These are phyloP conservation scores for Carnegiea gigantea DNA, from an alignment of 179 eudicot genomes.

Conservation along the genomic window DNA sequence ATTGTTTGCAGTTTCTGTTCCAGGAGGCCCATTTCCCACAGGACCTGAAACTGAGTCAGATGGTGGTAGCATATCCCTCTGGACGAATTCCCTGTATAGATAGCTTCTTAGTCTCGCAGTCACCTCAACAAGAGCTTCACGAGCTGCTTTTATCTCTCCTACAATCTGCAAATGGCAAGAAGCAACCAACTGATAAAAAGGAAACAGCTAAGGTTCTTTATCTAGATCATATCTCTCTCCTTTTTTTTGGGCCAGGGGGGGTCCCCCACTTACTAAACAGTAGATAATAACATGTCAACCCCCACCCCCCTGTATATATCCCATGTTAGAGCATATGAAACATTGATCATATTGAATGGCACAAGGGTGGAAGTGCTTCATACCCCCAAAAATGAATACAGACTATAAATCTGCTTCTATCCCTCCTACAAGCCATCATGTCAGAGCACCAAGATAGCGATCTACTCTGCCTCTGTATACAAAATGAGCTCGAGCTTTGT, in stretches of 20 bases:
- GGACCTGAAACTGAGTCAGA: conserved; percentile 44
- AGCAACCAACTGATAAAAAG: conserved; percentile 19
- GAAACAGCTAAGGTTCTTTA: background rate
- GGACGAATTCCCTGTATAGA: conserved; percentile 55
- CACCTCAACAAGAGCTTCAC: conserved; percentile 92
- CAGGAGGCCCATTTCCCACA: conserved; percentile 37
- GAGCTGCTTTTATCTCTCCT: conserved; percentile 92
- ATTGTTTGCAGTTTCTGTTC: conserved; percentile 44
- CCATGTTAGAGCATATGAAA: background rate
- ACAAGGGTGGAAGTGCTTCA: too few relatives aligned
- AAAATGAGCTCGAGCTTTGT: too few relatives aligned
- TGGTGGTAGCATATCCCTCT: conserved; percentile 51
- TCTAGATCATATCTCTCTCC: too few relatives aligned
- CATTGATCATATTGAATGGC: too few relatives aligned
- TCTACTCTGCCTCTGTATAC: too few relatives aligned
- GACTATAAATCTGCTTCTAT: too few relatives aligned
- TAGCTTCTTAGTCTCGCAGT: conserved; percentile 74
- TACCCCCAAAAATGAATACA: too few relatives aligned
- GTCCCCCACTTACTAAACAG: background rate
- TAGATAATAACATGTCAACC: background rate
- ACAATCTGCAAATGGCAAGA: conserved; percentile 57
- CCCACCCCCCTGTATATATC: background rate
- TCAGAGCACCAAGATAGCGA: too few relatives aligned
- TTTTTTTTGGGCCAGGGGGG: background rate
- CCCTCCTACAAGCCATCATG: too few relatives aligned